A percentile compares a stretch with the other conserved stretches of the same genome.
phyloP scores from a whole-genome alignment of 1,284 basidiomycete genomes.

The Tilletia indica region DNA sequence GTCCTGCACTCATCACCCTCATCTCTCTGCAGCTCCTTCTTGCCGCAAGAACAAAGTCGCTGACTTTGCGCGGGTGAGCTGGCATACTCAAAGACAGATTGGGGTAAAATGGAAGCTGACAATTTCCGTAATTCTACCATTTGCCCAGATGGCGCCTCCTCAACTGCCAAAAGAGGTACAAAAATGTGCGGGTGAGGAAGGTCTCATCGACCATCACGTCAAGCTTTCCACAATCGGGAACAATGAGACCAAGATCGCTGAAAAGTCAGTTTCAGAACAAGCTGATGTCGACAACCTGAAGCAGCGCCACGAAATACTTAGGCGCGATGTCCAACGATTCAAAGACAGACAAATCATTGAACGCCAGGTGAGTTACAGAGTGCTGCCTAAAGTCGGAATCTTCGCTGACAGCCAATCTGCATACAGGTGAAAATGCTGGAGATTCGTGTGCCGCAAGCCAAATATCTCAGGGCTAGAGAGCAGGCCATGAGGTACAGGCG shows the following conservation, averaged over 20 bases:
- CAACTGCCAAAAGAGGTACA: conserved; percentile 85
- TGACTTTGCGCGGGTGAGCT: conserved; percentile 70
- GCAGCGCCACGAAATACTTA: conserved; percentile 49
- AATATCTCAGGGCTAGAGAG: conserved; percentile 30
- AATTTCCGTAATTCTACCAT: neutral
- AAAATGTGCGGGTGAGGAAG: conserved; percentile 78
- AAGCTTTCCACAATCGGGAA: conserved; percentile 41
- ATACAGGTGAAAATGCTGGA: conserved; percentile 34
- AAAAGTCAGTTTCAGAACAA: conserved; percentile 31
- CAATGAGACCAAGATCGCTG: conserved; percentile 27
- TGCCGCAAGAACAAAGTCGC: conserved; percentile 97
- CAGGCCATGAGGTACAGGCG: neutral
- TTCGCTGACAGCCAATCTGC: neutral
- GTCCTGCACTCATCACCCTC: neutral
- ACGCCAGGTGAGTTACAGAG: conserved; percentile 23
- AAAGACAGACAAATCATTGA: conserved; percentile 49
- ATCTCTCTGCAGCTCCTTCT: conserved; percentile 65
- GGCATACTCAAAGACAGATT: neutral
- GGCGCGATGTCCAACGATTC: conserved; percentile 51
- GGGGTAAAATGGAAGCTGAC: too few species aligned
- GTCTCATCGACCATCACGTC: conserved; percentile 78
- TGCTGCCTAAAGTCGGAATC: neutral
- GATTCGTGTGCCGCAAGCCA: conserved; percentile 41
- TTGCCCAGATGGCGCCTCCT: conserved; percentile 70
- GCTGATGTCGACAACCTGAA: conserved; percentile 43